Evolutionary conservation across 495 filamentous ascomycete species (phyloP), one percentile per base, ranked within the genome.

Genomic region (Penicillium pancosmium): DNA sequence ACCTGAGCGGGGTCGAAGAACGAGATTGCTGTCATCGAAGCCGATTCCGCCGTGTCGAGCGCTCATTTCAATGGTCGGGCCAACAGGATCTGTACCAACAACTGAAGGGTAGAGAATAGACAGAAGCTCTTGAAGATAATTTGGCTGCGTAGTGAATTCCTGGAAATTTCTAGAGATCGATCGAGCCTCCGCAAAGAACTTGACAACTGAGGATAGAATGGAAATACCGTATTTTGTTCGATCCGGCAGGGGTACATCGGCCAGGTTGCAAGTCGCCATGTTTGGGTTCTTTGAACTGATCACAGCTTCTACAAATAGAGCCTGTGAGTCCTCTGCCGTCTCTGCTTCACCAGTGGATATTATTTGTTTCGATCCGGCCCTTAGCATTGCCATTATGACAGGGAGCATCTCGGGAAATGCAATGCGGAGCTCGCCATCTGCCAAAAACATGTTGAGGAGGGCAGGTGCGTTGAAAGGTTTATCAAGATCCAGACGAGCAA

Each of bases 351-450:
- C 50, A 5, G 64, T 41, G 31, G 68, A 54, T 6, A 66, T 62
- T 15, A 59, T 79, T 53, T 86, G 80, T 50, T 86, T 86, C 23
- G 95, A 66, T 3, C 91, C 93, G 56, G 86, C 84, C 61, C 91
- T 88, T n/a, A 98, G 73, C 92, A 98, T 95, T 4, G 86, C 82
- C n/a, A 83, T 83, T 31, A 98, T 89, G 6, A 96, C 86, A 0
- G 87, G 86, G 18, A 97, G 74, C 25, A 92, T 84, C 65, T 93
- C 90, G 1, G 92, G 88, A 67, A 91, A 89, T 4, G 84, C 80
- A 4, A 97, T 82, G 43, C 83, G 83, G 34, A 81, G 76, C 58
- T 80, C 80, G 33, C 81, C 80, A 16, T 73, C 72, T 5, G 69
- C 62, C 4, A 74, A 61, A 66, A 98, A 95, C 5, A 83, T 80